phyloP scores from a whole-genome alignment of 192 early-diverging fungal species.

The Coemansia sp. region DNA sequence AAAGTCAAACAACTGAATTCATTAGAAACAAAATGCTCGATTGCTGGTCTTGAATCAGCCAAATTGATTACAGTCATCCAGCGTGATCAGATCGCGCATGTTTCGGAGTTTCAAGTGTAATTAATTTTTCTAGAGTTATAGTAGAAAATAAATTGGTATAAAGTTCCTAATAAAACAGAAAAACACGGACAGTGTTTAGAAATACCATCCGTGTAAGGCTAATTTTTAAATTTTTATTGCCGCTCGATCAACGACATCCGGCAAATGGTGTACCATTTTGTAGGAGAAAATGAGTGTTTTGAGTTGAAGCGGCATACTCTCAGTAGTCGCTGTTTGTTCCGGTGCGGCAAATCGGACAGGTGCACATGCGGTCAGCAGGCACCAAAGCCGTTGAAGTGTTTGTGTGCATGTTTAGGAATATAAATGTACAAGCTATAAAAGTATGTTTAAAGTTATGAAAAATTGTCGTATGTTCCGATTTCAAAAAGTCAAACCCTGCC shows the following conservation, averaged over 20 bases:
- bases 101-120: background rate
- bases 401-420: background rate
- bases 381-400: background rate
- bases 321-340: constrained; percentile 33
- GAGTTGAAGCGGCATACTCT: background rate
- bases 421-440: constrained; percentile 1
- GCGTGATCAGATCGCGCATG: background rate
- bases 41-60: background rate
- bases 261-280: background rate
- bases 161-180: background rate
- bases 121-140: too few species aligned
- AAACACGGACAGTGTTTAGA: background rate
- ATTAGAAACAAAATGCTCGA: background rate
- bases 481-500: too few species aligned
- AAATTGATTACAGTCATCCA: background rate
- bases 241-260: background rate
- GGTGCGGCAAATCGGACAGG: constrained; percentile 45
- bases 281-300: background rate
- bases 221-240: background rate
- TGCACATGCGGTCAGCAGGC: constrained; percentile 39
- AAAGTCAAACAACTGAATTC: constrained; percentile 1
- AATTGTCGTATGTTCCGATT: too few species aligned
- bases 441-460: background rate
- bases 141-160: background rate
- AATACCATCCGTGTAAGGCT: background rate